Evolutionary conservation across 1,284 basidiomycete genomes (phyloP).

Genomic region (Phaffia rhodozyma): DNA sequence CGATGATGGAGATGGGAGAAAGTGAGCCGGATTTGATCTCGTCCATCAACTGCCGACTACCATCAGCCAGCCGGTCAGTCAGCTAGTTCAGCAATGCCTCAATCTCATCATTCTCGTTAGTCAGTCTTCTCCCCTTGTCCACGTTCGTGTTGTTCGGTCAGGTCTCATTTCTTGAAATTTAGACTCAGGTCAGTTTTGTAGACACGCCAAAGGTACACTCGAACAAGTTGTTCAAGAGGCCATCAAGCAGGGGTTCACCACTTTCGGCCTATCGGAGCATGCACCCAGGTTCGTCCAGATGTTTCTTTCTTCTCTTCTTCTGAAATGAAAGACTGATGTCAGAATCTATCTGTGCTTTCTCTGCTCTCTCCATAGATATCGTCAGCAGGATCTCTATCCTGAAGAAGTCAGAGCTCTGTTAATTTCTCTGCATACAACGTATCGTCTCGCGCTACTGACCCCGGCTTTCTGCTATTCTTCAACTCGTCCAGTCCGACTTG

Average conservation of each 20-base stretch:
- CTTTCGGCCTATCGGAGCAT: constrained; percentile 89
- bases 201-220: constrained; percentile 64
- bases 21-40: no score
- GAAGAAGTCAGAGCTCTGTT: constrained; percentile 59
- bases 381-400: constrained; percentile 71
- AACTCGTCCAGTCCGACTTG: constrained; percentile 30
- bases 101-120: constrained; percentile 18
- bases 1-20: no score
- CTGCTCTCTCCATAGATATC: constrained; percentile 45
- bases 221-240: constrained; percentile 71
- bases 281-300: constrained; percentile 43
- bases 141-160: background rate
- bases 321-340: no score
- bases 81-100: constrained; percentile 4
- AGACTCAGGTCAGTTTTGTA: constrained; percentile 94
- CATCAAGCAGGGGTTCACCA: constrained; percentile 59
- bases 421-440: background rate
- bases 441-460: no score
- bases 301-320: background rate
- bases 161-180: constrained; percentile 38
- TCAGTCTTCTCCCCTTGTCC: background rate
- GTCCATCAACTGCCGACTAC: no score
- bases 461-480: background rate
- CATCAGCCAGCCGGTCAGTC: no score
- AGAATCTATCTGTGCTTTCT: background rate